Percentiles rank a stretch among this genome's conserved stretches.
Evolutionary conservation across 179 eudicot species (phyloP).

Genomic region (Amaranthus tricolor): DNA sequence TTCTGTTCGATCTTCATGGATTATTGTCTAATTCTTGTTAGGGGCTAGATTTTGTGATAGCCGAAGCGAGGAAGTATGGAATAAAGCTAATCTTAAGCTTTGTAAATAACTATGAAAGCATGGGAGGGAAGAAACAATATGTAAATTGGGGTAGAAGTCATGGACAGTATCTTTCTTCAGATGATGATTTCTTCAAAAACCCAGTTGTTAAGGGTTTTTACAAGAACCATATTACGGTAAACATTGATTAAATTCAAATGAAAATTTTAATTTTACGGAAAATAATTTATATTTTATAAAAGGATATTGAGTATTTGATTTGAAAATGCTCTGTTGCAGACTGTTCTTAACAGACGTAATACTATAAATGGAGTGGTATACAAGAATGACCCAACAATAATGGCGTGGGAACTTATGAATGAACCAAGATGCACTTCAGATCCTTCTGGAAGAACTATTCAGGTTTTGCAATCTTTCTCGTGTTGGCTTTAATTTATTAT

Average conservation of each 20-base stretch:
- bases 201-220: slow-evolving; percentile 67
- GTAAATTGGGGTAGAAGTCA: slow-evolving; percentile 77
- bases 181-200: slow-evolving; percentile 78
- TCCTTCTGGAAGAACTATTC: slow-evolving; percentile 81
- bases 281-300: neutral
- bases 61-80: slow-evolving; percentile 85
- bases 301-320: neutral
- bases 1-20: neutral
- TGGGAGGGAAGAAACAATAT: slow-evolving; percentile 91
- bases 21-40: slow-evolving; percentile 16
- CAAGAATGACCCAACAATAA: slow-evolving; percentile 89
- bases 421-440: slow-evolving; percentile 93
- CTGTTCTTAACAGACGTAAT: slow-evolving; percentile 68
- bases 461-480: slow-evolving; percentile 42
- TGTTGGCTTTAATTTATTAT: no score
- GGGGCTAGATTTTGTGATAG: slow-evolving; percentile 93
- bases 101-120: slow-evolving; percentile 69
- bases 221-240: slow-evolving; percentile 79
- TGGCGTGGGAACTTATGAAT: slow-evolving; percentile 99
- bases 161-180: slow-evolving; percentile 64
- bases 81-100: slow-evolving; percentile 69
- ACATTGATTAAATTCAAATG: neutral
- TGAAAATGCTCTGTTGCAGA: slow-evolving; percentile 42
- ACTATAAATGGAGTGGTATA: slow-evolving; percentile 62
- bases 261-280: neutral